Evolutionary conservation across 2,329 filamentous ascomycete species (phyloP), one percentile per base, ranked within the genome.

Genomic region (Exophiala sideris): DNA sequence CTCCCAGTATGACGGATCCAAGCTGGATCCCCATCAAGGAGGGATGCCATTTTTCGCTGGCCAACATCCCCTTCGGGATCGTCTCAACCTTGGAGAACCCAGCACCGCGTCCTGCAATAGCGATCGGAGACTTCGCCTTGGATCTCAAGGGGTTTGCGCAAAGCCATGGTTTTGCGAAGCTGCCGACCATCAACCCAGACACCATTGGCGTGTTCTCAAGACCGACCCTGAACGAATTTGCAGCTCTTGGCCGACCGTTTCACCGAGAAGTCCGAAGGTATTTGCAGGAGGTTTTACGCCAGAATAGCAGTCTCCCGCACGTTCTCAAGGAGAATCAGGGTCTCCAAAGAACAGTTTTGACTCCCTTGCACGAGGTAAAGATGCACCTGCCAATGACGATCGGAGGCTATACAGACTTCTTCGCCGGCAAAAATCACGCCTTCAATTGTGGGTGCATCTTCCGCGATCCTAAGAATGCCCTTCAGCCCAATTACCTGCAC

Each of bases 211-310:
- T 18, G 16, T 89, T 90, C 69, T 78, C 76, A 10, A 73, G 84
- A 56, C 74, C 84, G 0, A 86, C 82, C 0, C 70, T 91, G 50
- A 90, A 90, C 66, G 81, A 78, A 2, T 92, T 92, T 62, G 89
- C 89, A 2, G 81, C 82, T 0, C 76, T 92, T 1, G 88, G 88
- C 1, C 79, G 84, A 35, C 77, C 81, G 0, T 73, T 86, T 8
- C 87, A 91, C 67, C 74, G 79, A 11, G 75, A 83, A 14, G 85
- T 91, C 16, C 80, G 88, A 44, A 76, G 78, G 56, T 84, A 84
- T 64, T 76, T 92, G 20, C 87, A 89, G 67, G 79, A 79, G 21
- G 72, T 92, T 18, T 80, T 92, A 53, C 73, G 78, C 1, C 71
- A 76, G 18, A 73, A 81, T 41, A 87, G 85, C 0, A 73, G 79